These are phyloP conservation scores for Phoma sp. DNA, from an alignment of 2,329 filamentous ascomycete genomes.

Conservation along the genomic window DNA sequence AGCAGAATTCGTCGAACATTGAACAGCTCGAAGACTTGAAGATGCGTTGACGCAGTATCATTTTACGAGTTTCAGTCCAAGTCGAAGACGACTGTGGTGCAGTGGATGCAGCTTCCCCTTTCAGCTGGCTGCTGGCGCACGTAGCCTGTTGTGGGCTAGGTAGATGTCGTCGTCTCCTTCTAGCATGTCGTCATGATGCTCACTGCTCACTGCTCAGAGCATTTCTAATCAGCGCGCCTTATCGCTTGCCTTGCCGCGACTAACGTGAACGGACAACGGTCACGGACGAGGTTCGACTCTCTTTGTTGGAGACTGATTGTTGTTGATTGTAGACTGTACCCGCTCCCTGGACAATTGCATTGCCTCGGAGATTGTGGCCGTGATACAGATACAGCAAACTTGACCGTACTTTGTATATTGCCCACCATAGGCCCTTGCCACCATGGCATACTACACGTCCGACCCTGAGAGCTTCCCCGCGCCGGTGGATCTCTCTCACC, in stretches of 20 bases:
- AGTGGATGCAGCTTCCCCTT: constrained; percentile 1
- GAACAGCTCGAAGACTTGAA: neutral
- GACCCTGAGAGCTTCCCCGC: constrained; percentile 45
- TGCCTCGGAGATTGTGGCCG: neutral
- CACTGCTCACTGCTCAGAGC: constrained; percentile 5
- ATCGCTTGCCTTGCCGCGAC: constrained; percentile 20
- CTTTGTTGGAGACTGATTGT: neutral
- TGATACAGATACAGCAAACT: neutral
- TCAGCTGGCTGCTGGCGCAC: neutral
- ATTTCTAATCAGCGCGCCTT: constrained; percentile 38
- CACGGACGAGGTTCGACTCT: constrained; percentile 3
- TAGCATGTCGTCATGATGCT: constrained; percentile 26
- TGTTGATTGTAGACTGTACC: neutral
- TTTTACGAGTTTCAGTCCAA: too few relatives aligned
- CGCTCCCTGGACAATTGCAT: neutral
- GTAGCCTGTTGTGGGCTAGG: constrained; percentile 18
- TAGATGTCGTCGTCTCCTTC: constrained; percentile 11
- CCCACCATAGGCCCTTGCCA: neutral
- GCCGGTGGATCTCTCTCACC: constrained; percentile 79
- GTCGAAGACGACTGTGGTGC: neutral
- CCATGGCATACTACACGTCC: constrained; percentile 34
- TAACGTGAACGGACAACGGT: constrained; percentile 6
- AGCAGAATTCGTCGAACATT: neutral
- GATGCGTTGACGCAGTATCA: too few relatives aligned
- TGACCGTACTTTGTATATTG: neutral